Conservation (phyloP, 306 rosid genomes). For the Prunus salicina region DNA sequence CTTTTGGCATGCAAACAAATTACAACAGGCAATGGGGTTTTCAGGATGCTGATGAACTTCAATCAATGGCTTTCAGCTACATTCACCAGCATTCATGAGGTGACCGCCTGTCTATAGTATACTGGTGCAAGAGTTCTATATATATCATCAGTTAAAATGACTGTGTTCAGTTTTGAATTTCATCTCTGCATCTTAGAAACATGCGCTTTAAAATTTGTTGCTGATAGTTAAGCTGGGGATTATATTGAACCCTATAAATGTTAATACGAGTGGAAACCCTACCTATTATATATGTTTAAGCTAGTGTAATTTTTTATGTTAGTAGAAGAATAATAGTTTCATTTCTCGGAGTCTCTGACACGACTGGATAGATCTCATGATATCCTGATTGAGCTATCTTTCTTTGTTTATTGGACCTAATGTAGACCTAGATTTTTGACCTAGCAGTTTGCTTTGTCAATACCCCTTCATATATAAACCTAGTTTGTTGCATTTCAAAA, state of each 20-base stretch:
- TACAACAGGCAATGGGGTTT: constrained; percentile 45
- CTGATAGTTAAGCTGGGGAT: constrained; percentile 19
- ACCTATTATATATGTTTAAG: constrained; percentile 25
- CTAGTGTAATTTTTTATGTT: constrained; percentile 33
- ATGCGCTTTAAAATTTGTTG: constrained; percentile 39
- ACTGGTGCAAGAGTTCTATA: constrained; percentile 33
- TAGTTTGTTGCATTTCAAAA: not conserved
- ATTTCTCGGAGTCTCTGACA: constrained; percentile 28
- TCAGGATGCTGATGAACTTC: constrained; percentile 58
- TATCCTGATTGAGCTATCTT: constrained; percentile 12
- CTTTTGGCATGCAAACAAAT: constrained; percentile 52
- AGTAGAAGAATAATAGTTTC: constrained; percentile 20
- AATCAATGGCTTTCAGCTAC: constrained; percentile 70
- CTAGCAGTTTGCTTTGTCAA: not conserved
- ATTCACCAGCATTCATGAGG: constrained; percentile 28
- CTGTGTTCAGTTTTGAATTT: constrained; percentile 7
- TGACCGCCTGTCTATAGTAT: not conserved
- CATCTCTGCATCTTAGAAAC: constrained; percentile 22
- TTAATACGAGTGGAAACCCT: constrained; percentile 43
- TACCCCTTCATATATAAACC: not conserved
- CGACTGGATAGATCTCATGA: not conserved
- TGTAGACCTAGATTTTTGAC: constrained; percentile 24
- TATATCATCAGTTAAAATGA: not conserved
- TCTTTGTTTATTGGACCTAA: not conserved
- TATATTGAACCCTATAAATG: constrained; percentile 55